phyloP scores from a whole-genome alignment of 768 basidiomycete genomes.

The Russula olivacea region DNA sequence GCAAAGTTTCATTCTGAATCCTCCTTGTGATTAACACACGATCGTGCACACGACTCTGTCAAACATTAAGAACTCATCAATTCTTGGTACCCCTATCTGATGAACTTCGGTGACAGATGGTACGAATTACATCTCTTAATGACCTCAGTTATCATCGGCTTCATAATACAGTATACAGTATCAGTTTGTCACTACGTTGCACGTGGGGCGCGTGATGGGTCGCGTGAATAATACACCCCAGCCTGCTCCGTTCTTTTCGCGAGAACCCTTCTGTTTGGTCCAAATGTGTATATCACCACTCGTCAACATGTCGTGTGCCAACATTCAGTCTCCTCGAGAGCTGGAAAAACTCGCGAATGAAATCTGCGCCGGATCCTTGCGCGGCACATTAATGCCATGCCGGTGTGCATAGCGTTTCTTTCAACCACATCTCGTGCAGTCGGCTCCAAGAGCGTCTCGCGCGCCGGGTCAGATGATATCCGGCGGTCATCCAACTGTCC shows the following conservation, averaged over 20 bases:
- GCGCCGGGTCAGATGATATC: neutral
- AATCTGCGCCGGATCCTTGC: neutral
- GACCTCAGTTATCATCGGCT: neutral
- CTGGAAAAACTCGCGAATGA: neutral
- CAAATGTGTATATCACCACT: neutral
- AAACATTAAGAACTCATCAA: neutral
- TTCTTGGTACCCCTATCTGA: neutral
- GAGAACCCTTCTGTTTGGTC: neutral
- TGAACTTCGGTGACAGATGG: neutral
- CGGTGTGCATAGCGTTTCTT: neutral
- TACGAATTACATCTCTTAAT: neutral
- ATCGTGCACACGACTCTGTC: neutral
- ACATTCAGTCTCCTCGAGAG: neutral
- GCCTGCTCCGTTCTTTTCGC: neutral
- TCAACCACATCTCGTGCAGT: neutral
- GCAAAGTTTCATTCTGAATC: neutral
- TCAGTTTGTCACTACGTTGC: neutral
- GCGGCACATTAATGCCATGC: neutral
- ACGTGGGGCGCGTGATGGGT: neutral
- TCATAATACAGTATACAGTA: neutral
- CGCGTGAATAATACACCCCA: neutral
- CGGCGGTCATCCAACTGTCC: neutral
- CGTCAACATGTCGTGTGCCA: neutral
- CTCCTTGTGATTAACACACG: neutral
- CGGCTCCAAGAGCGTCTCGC: neutral